A percentile compares a stretch with the other conserved stretches of the same genome.
phyloP scores from a whole-genome alignment of 192 early-diverging fungal genomes.

The Rhizophagus clarus region DNA sequence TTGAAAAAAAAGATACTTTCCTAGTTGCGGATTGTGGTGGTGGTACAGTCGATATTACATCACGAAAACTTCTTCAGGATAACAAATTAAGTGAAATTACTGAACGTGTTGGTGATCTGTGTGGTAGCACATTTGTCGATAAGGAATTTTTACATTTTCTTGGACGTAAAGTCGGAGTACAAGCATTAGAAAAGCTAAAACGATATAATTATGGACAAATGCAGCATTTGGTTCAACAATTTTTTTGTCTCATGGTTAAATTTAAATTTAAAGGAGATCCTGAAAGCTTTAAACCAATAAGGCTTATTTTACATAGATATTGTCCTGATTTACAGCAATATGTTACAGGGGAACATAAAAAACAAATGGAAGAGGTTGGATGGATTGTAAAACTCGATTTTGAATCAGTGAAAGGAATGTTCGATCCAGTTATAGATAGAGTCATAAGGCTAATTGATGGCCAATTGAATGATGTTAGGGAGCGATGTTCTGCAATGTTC shows the following conservation, averaged over 20 bases:
- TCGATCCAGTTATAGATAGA: constrained; percentile 58
- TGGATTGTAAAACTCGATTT: constrained; percentile 43
- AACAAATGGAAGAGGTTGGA: constrained; percentile 45
- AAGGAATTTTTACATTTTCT: constrained; percentile 14
- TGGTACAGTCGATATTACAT: constrained; percentile 15
- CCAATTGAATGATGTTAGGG: constrained; percentile 48
- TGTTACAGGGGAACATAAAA: not conserved
- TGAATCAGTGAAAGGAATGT: constrained; percentile 53
- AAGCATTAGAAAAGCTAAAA: constrained; percentile 10
- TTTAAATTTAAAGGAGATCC: not conserved
- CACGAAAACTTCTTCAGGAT: not conserved
- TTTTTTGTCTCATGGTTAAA: constrained; percentile 3
- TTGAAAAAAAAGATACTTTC: constrained; percentile 6
- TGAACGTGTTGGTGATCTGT: not conserved
- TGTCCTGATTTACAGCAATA: constrained; percentile 6
- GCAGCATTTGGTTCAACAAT: not conserved
- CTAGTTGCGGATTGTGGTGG: constrained; percentile 19
- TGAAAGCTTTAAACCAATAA: not conserved
- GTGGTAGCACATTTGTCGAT: constrained; percentile 19
- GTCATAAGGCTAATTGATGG: constrained; percentile 54
- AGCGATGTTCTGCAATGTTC: constrained; percentile 49
- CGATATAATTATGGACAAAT: constrained; percentile 7
- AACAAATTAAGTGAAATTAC: constrained; percentile 23
- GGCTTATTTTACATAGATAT: not conserved
- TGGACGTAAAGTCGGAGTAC: constrained; percentile 17